phyloP scores from a whole-genome alignment of 1,139 yeast species.

The Hemisphaericaspora subhashii region DNA sequence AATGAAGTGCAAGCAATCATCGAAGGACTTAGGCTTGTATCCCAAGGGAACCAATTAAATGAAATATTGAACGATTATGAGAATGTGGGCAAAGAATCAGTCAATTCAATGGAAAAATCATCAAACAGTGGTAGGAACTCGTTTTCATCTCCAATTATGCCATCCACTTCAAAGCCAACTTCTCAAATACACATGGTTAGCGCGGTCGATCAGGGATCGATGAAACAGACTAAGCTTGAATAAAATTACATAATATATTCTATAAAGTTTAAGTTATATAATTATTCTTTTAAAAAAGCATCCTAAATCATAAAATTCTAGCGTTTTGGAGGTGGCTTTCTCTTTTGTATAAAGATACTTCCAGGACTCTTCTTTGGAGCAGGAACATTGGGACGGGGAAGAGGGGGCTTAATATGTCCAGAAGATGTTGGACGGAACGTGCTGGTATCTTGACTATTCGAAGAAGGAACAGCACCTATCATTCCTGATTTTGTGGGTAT shows the following conservation, averaged over 20 bases:
- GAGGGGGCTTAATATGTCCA: constrained; percentile 18
- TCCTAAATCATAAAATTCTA: background rate
- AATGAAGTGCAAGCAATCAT: constrained; percentile 11
- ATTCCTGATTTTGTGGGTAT: background rate
- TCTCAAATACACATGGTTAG: constrained; percentile 8
- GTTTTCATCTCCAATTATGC: constrained; percentile 5
- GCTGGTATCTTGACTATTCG: background rate
- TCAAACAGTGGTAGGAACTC: background rate
- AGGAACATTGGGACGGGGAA: too few relatives aligned
- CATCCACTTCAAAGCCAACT: constrained; percentile 9
- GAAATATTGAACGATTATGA: constrained; percentile 5
- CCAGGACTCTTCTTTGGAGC: constrained; percentile 15
- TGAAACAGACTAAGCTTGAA: constrained; percentile 1
- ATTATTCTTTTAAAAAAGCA: background rate
- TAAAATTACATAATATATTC: background rate
- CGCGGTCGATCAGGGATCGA: constrained; percentile 2
- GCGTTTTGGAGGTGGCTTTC: constrained; percentile 10
- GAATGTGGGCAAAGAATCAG: background rate
- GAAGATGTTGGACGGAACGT: constrained; percentile 16
- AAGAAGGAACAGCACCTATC: background rate
- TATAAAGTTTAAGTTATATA: background rate
- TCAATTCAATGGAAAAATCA: background rate
- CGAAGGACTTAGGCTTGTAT: constrained; percentile 11
- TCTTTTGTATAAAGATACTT: constrained; percentile 19
- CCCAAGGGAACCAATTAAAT: background rate